Evolutionary conservation across 345 rosid species (phyloP).

Genomic region (Erysimum cheiranthoides): DNA sequence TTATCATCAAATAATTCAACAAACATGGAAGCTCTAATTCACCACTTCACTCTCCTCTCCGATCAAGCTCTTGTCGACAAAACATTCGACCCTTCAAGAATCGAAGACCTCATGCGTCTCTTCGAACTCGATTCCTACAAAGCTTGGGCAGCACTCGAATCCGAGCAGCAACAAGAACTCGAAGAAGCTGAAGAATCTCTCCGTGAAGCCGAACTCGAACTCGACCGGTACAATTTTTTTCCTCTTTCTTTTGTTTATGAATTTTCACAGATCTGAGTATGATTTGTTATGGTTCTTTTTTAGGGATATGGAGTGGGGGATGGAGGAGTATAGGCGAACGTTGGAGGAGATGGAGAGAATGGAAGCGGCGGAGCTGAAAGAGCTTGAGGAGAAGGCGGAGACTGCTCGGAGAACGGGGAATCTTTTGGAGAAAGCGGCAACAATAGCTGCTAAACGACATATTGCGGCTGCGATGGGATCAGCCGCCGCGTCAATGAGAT

Average conservation of each 20-base stretch:
- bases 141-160: conserved; percentile 76
- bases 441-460: conserved; percentile 66
- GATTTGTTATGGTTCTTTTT: neutral
- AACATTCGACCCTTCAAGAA: conserved; percentile 69
- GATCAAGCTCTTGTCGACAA: conserved; percentile 73
- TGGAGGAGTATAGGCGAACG: conserved; percentile 72
- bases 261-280: conserved; percentile 26
- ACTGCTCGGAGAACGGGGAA: conserved; percentile 68
- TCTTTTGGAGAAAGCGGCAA: conserved; percentile 65
- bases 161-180: conserved; percentile 53
- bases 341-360: conserved; percentile 76
- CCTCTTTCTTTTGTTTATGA: neutral
- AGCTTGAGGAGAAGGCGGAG: conserved; percentile 63
- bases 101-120: conserved; percentile 79
- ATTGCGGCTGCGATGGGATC: conserved; percentile 78
- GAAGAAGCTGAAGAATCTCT: conserved; percentile 57
- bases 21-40: conserved; percentile 77
- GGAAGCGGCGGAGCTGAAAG: conserved; percentile 49
- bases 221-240: conserved; percentile 49
- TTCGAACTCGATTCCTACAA: conserved; percentile 87
- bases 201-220: conserved; percentile 61
- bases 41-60: conserved; percentile 78
- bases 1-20: neutral
- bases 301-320: conserved; percentile 69
- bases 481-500: conserved; percentile 83